Base-by-base conservation (phyloP, 257 asterid species). In the Petunia secreta region DNA sequence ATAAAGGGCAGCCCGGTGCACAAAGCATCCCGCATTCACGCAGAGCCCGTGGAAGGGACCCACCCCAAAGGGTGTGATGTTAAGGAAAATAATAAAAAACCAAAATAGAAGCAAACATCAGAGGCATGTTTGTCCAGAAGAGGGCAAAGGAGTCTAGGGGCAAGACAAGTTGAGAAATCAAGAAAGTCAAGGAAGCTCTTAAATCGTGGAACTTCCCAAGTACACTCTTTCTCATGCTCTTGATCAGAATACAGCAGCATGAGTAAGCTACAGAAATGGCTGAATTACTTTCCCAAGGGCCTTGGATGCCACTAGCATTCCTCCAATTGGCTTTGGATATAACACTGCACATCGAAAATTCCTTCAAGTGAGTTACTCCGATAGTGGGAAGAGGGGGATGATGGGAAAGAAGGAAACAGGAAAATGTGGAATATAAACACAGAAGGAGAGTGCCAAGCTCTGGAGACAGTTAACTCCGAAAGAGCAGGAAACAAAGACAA, bases 261-360 rank as follows among this genome's bases (percentile, higher is more conserved):
- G 50, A 73, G 78, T 50, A 25, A 50, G 46, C 78, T 11, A 44
- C 78, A 50, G 62, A 73, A 73, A 73, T 0, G 62, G 62, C 34
- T 50, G 36, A 50, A 36, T 34, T 73, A 34, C 62, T 34, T 50
- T 52, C 63, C 2, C 2, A 36, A 46, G 43, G 65, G 3, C 11
- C 36, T 4, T 40, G 52, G 43, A 39, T 3, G 10, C 50, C 71
- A 64, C 25, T 50, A 34, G 46, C 46, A 39, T 50, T 73, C 46
- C 46, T 73, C 78, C 63, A n/a, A 36, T 50, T 73, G 78, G 46
- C 46, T 50, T 50, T 73, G 50, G 62, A 50, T 13, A 73, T 73
- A 13, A 50, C 62, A 73, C 78, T 50, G 78, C 78, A 73, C 78
- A 36, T 73, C 50, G 62, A 50, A 50, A 50, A n/a, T 67, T 67